Base-by-base conservation (phyloP, 129 eudicot genomes). In the Tagetes patula region DNA sequence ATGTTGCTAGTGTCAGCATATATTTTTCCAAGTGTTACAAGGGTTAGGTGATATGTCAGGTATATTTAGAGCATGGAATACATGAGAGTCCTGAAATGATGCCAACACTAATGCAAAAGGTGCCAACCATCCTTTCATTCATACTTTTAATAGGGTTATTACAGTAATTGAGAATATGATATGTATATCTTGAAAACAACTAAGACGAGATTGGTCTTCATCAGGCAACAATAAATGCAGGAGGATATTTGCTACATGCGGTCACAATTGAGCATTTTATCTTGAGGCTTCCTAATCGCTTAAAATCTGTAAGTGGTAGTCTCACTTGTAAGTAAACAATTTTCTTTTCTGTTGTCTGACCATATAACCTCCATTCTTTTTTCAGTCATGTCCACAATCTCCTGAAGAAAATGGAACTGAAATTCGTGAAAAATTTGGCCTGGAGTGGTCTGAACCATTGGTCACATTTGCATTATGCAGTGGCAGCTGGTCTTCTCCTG, bases 401-500 rank as follows among this genome's bases (percentile, higher is more conserved):
- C 81, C 81, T 10, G 86, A 78, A 73, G 76, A 69, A 11, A 72
- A 81, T 48, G 96, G 84, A 39, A 73, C 73, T 73, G 86, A 84
- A 72, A 87, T 84, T 36, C 84, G 84, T 60, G 73, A 65, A 39
- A 81, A 77, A 55, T 91, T 90, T 60, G 93, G 97, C 5, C 80
- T 94, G 87, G 98, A 90, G 79, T 90, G 89, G 87, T 85, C 96
- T 1, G 98, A 94, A 75, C 97, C 98, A 13, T 79, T 85, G 71
- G 97, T 94, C 70, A 83, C 91, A 73, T 90, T 94, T 84, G 98
- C 97, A n/a, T 80, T 94, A 61, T 86, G 96, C 77, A 88, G 89
- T 67, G 98, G 98, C 68, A 84, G 96, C 69, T 90, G 98, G 96
- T 90, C 97, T 34, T 94, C 96, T n/a, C 97, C 98, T 66, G 96